Conservation (phyloP, 768 basidiomycete genomes). For the Tremella mesenterica region DNA sequence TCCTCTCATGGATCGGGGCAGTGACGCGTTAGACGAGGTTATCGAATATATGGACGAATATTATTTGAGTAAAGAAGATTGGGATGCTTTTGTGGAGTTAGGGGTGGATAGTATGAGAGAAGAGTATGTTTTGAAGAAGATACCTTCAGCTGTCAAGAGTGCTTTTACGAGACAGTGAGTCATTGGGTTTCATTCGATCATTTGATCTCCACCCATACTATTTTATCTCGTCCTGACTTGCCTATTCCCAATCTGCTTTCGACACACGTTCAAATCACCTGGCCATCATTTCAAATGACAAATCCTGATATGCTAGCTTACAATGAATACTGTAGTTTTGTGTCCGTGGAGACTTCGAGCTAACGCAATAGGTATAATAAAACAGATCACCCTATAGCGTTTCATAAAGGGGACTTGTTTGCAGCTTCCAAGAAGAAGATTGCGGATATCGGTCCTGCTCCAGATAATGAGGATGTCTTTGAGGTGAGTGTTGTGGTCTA, state of each 20-base stretch:
- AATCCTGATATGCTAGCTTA: too few relatives aligned
- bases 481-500: slow-evolving; percentile 52
- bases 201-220: too few relatives aligned
- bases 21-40: slow-evolving; percentile 72
- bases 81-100: slow-evolving; percentile 91
- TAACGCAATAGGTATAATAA: slow-evolving; percentile 64
- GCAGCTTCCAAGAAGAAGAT: slow-evolving; percentile 82
- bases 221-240: too few relatives aligned
- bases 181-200: neutral
- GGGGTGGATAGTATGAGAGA: slow-evolving; percentile 75
- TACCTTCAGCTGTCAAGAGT: slow-evolving; percentile 69
- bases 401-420: slow-evolving; percentile 65
- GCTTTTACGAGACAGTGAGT: slow-evolving; percentile 75
- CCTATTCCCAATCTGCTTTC: too few relatives aligned
- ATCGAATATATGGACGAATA: slow-evolving; percentile 90
- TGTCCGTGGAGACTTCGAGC: neutral
- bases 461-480: slow-evolving; percentile 83
- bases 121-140: slow-evolving; percentile 69
- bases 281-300: too few relatives aligned
- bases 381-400: slow-evolving; percentile 83
- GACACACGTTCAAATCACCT: too few relatives aligned
- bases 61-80: slow-evolving; percentile 84
- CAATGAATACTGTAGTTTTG: neutral
- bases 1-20: slow-evolving; percentile 65
- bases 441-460: slow-evolving; percentile 56